Evolutionary conservation across 257 asterid genomes (phyloP).

Genomic region (Primulina tabacum): DNA sequence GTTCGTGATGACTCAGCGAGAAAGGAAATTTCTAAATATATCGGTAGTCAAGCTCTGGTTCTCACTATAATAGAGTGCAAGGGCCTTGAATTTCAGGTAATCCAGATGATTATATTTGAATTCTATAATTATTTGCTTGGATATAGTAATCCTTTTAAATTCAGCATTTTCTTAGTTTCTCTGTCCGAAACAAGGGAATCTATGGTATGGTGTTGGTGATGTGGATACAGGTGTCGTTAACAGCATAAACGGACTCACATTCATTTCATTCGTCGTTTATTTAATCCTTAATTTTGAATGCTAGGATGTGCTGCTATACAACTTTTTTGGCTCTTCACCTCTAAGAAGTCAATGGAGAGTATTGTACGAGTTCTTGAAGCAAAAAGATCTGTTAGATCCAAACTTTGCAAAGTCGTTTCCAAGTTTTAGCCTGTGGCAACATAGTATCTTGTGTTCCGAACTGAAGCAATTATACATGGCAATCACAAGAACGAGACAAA

Average conservation of each 20-base stretch:
- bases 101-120: background rate
- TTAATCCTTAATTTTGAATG: background rate
- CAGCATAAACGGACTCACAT: too few relatives aligned
- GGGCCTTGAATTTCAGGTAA: conserved; percentile 72
- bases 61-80: conserved; percentile 63
- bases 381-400: conserved; percentile 37
- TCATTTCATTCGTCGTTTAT: background rate
- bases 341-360: conserved; percentile 64
- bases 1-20: conserved; percentile 52
- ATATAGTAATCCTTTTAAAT: too few relatives aligned
- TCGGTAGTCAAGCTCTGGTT: conserved; percentile 57
- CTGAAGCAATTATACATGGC: conserved; percentile 66
- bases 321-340: conserved; percentile 68
- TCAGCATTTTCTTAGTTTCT: too few relatives aligned
- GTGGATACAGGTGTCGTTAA: too few relatives aligned
- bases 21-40: conserved; percentile 35
- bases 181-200: too few relatives aligned
- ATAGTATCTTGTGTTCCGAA: conserved; percentile 59
- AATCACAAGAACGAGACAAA: conserved; percentile 64
- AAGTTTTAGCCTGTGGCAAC: conserved; percentile 45
- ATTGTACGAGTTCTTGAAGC: conserved; percentile 50
- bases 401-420: conserved; percentile 38
- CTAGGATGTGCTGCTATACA: conserved; percentile 64
- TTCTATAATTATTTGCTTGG: too few relatives aligned
- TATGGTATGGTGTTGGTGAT: too few relatives aligned